These are phyloP conservation scores for Chondrostereum purpureum DNA, from an alignment of 1,284 basidiomycete species.

Conservation along the genomic window DNA sequence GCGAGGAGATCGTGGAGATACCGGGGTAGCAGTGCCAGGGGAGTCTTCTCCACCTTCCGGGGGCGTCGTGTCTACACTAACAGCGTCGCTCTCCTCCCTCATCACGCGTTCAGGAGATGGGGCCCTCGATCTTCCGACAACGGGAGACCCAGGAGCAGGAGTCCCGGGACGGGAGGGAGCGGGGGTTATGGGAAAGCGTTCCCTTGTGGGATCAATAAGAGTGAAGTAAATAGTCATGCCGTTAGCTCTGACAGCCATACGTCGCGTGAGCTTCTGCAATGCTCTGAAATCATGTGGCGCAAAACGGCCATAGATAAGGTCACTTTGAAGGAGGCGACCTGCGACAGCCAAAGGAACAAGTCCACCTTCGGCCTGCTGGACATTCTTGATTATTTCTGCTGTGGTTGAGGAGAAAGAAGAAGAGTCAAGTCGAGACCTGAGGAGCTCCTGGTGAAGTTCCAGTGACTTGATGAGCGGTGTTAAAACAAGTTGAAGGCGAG, in stretches of 20 bases:
- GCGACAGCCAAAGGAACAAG: conserved; percentile 50
- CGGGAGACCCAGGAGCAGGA: conserved; percentile 18
- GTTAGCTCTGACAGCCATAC: conserved; percentile 52
- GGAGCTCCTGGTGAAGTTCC: conserved; percentile 39
- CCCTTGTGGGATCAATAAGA: conserved; percentile 53
- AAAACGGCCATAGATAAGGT: conserved; percentile 61
- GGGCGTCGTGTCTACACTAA: background rate
- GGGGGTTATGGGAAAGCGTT: conserved; percentile 51
- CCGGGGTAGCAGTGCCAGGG: background rate
- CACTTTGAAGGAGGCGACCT: conserved; percentile 51
- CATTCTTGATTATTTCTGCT: conserved; percentile 26
- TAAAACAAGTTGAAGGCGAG: conserved; percentile 45
- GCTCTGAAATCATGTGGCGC: conserved; percentile 51
- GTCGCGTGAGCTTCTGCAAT: conserved; percentile 45
- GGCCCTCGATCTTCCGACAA: background rate
- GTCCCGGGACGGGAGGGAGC: conserved; percentile 34
- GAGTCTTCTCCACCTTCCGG: background rate
- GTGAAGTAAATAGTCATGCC: conserved; percentile 63
- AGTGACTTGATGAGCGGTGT: conserved; percentile 44
- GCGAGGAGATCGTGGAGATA: conserved; percentile 10
- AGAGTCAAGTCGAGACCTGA: conserved; percentile 40
- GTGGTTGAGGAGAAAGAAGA: conserved; percentile 35
- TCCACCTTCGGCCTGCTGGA: conserved; percentile 47
- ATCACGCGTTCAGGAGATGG: conserved; percentile 19
- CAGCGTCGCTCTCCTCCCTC: background rate